These are phyloP conservation scores for Trichoderma cornu-damae DNA, from an alignment of 2,329 filamentous ascomycete genomes.

Conservation along the genomic window DNA sequence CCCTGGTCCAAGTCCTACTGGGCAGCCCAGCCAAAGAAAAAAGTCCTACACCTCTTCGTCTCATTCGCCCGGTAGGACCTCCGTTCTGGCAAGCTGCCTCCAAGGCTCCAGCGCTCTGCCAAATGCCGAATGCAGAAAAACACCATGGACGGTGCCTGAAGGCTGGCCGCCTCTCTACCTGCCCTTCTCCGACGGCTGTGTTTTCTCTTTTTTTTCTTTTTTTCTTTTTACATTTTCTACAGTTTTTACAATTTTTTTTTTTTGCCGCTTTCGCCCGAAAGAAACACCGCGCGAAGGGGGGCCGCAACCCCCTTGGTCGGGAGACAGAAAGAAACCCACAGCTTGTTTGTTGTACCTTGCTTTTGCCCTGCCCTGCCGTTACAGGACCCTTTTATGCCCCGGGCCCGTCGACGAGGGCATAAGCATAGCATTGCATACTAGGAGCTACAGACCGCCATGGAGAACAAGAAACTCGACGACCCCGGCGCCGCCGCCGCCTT, in stretches of 20 bases:
- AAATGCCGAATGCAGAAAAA: constrained; percentile 24
- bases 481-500: constrained; percentile 27
- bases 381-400: constrained; percentile 4
- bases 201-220: constrained; percentile 5
- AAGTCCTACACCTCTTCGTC: constrained; percentile 29
- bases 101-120: constrained; percentile 15
- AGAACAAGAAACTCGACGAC: constrained; percentile 32
- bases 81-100: constrained; percentile 27
- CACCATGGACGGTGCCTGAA: constrained; percentile 23
- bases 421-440: no score
- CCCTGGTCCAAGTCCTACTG: constrained; percentile 29
- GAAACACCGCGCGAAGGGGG: no score
- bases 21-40: constrained; percentile 22
- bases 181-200: neutral
- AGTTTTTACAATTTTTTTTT: constrained; percentile 1
- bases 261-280: no score
- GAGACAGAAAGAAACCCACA: neutral
- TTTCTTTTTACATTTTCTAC: neutral
- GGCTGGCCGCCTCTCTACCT: neutral
- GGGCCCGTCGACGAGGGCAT: constrained; percentile 4
- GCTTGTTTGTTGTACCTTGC: constrained; percentile 9
- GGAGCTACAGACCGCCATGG: constrained; percentile 26
- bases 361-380: constrained; percentile 1
- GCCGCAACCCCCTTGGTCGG: no score
- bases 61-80: constrained; percentile 27